Evolutionary conservation across 306 rosid species (phyloP).

Genomic region (Cucumis sativus): DNA sequence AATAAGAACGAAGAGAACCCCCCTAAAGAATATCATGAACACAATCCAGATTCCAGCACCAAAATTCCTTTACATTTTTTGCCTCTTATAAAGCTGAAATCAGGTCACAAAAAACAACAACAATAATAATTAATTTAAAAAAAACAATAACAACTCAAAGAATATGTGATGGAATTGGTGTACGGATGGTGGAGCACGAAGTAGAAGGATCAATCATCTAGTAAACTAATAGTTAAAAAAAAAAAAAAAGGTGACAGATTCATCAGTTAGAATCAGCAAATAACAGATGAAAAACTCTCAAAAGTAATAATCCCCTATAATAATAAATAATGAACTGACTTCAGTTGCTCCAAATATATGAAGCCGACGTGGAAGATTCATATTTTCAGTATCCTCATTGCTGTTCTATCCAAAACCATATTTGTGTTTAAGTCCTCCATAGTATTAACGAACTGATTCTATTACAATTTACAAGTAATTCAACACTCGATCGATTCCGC

Average conservation of each 20-base stretch:
- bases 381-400: not conserved
- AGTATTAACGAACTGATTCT: not conserved
- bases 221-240: not conserved
- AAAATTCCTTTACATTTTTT: too few relatives aligned
- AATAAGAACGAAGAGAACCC: not conserved
- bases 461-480: not conserved
- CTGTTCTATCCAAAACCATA: not conserved
- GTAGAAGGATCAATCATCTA: not conserved
- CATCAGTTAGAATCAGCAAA: not conserved
- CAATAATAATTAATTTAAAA: too few relatives aligned
- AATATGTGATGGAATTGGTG: too few relatives aligned
- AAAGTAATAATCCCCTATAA: not conserved
- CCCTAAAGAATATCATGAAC: not conserved
- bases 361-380: not conserved
- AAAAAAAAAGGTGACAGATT: not conserved
- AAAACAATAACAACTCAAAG: too few relatives aligned
- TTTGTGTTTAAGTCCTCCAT: not conserved
- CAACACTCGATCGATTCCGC: not conserved
- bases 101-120: not conserved
- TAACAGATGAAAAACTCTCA: not conserved
- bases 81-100: not conserved
- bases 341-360: not conserved
- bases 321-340: not conserved
- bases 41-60: not conserved
- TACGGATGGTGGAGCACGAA: too few relatives aligned